Evolutionary conservation across 257 asterid genomes (phyloP).

Genomic region (Solanum bukasovii): DNA sequence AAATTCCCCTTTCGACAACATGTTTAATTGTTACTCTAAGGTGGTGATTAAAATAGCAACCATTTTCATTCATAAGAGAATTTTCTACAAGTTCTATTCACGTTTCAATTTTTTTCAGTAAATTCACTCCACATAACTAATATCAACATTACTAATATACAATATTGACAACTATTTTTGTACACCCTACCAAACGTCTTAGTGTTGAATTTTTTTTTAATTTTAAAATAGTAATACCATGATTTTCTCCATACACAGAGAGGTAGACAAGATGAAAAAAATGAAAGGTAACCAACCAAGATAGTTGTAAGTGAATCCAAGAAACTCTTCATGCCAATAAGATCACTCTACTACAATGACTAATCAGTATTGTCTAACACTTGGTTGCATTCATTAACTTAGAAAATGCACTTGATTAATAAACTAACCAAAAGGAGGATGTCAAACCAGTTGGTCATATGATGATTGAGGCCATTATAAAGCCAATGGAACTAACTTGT

Average conservation of each 20-base stretch:
- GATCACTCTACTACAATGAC: not conserved
- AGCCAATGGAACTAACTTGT: constrained; percentile 24
- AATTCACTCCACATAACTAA: not conserved
- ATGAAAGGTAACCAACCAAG: not conserved
- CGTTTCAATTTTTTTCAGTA: not conserved
- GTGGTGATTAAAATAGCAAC: not conserved
- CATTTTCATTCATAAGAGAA: not conserved
- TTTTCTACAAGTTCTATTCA: not conserved
- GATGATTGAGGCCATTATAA: constrained; percentile 26
- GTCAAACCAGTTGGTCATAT: constrained; percentile 24
- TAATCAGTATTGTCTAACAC: not conserved
- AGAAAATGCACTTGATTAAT: not conserved
- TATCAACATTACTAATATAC: no score
- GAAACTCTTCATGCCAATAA: not conserved
- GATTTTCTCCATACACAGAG: not conserved
- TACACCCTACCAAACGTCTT: not conserved
- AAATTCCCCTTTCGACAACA: not conserved
- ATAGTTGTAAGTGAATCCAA: not conserved
- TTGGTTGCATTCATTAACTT: not conserved
- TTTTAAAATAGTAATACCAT: not conserved
- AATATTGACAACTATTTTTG: not conserved
- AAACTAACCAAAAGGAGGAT: not conserved
- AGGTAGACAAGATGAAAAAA: not conserved
- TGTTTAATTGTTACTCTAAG: not conserved
- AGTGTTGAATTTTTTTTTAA: not conserved